phyloP scores from a whole-genome alignment of 306 rosid species.

The Prunus campanulata region DNA sequence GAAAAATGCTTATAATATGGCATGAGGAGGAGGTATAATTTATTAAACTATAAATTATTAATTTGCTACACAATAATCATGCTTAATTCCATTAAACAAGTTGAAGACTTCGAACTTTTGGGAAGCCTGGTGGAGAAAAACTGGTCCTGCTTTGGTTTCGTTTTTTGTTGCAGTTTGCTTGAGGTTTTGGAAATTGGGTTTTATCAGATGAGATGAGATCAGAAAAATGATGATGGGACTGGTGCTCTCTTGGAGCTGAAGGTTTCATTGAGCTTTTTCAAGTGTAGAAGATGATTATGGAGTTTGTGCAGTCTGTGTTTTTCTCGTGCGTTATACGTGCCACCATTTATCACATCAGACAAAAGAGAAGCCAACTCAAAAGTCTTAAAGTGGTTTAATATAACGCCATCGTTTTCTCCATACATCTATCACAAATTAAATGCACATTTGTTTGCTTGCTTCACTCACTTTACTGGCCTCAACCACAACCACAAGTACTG shows the following conservation, averaged over 20 bases:
- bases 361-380: conserved; percentile 11
- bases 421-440: neutral
- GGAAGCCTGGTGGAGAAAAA: conserved; percentile 7
- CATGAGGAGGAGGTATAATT: neutral
- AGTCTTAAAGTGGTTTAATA: conserved; percentile 12
- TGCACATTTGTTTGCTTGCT: neutral
- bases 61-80: neutral
- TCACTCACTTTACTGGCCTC: neutral
- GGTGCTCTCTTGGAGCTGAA: neutral
- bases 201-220: neutral
- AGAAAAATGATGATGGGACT: neutral
- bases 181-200: conserved; percentile 6
- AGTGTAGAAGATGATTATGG: neutral
- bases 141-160: neutral
- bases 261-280: neutral
- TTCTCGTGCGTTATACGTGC: conserved; percentile 16
- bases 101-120: neutral
- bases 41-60: neutral
- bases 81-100: neutral
- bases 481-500: conserved; percentile 4
- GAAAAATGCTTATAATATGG: neutral
- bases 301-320: neutral
- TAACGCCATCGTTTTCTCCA: conserved; percentile 20
- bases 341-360: conserved; percentile 22
- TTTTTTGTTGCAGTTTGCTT: neutral